Conservation (phyloP, 768 basidiomycete species). For the Pulveroboletus sp. region DNA sequence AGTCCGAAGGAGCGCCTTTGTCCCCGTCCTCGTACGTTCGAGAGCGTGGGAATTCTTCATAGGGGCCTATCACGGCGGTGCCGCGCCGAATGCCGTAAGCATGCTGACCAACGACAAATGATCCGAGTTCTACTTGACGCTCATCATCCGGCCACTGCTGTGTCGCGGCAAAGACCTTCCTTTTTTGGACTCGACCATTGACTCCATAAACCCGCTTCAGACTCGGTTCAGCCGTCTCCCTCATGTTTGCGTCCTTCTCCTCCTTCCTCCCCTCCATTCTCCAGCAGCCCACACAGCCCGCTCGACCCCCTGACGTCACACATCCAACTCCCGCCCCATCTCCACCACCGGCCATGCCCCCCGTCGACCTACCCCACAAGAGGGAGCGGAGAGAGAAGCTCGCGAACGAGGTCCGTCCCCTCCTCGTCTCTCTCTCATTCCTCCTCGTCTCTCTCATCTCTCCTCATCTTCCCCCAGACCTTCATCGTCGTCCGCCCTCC, state of each 20-base stretch:
- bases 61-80: too few relatives aligned
- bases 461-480: conserved; percentile 45
- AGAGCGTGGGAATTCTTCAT: too few relatives aligned
- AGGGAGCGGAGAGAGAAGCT: conserved; percentile 35
- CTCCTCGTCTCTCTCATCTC: conserved; percentile 2
- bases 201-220: not conserved
- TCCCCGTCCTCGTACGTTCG: too few relatives aligned
- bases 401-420: conserved; percentile 43
- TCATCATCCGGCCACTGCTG: not conserved
- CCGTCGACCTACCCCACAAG: conserved; percentile 37
- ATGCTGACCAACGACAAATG: too few relatives aligned
- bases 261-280: conserved; percentile 47
- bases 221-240: not conserved
- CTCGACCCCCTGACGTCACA: conserved; percentile 18
- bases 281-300: conserved; percentile 34
- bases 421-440: conserved; percentile 3
- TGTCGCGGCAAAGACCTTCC: conserved; percentile 14
- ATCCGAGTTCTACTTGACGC: too few relatives aligned
- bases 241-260: conserved; percentile 52
- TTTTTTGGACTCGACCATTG: not conserved
- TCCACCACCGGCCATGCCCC: not conserved
- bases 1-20: too few relatives aligned
- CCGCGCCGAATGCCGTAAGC: too few relatives aligned
- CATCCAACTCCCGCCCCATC: conserved; percentile 3
- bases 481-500: conserved; percentile 92